Evolutionary conservation across 2,329 filamentous ascomycete genomes (phyloP).

Genomic region (Xenoacremonium recifei): DNA sequence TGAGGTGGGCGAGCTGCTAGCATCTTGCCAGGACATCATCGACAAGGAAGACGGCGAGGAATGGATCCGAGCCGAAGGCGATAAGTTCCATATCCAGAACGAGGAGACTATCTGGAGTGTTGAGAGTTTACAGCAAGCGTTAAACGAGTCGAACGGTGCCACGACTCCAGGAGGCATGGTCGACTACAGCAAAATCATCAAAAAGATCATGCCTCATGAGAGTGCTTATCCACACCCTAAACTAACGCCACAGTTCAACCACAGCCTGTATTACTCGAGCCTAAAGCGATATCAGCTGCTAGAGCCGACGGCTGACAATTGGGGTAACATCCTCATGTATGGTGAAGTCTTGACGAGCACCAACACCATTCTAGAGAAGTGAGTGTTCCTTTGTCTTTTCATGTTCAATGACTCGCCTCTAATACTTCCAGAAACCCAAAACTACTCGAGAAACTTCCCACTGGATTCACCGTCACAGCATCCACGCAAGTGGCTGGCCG

Average conservation of each 20-base stretch:
- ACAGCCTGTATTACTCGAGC: constrained; percentile 73
- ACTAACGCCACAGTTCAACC: constrained; percentile 83
- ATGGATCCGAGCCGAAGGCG: constrained; percentile 76
- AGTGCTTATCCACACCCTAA: constrained; percentile 64
- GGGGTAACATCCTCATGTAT: constrained; percentile 79
- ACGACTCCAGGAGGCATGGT: constrained; percentile 52
- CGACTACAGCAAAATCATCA: constrained; percentile 73
- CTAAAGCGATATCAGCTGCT: constrained; percentile 62
- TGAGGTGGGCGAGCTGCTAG: constrained; percentile 67
- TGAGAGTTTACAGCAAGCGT: constrained; percentile 50
- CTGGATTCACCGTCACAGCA: constrained; percentile 84
- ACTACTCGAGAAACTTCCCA: constrained; percentile 72
- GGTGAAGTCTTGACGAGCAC: constrained; percentile 93
- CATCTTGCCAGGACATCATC: constrained; percentile 65
- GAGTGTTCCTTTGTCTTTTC: constrained; percentile 17
- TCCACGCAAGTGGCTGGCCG: constrained; percentile 86
- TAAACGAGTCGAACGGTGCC: constrained; percentile 33
- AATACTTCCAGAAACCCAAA: constrained; percentile 73
- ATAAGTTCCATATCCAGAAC: constrained; percentile 77
- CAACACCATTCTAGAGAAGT: constrained; percentile 90
- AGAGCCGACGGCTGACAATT: constrained; percentile 59
- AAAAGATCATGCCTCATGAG: constrained; percentile 73
- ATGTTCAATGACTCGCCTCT: not conserved
- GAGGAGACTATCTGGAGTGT: constrained; percentile 60
- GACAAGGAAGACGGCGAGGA: constrained; percentile 64